phyloP scores from a whole-genome alignment of 768 basidiomycete genomes.

The Trametes cingulata region DNA sequence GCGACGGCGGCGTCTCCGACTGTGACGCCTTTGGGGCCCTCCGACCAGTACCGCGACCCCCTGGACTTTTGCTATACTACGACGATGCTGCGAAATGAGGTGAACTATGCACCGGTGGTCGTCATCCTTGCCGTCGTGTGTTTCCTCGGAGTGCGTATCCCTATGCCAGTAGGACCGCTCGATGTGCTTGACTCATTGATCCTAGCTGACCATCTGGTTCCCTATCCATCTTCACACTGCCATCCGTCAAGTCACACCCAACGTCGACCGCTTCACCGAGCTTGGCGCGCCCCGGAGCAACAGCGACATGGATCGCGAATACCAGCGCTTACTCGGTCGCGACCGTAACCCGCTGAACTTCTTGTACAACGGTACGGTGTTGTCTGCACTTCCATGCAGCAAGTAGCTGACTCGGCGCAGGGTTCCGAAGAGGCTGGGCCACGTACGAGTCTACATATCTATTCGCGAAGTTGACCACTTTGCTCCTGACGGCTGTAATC shows the following conservation, averaged over 20 bases:
- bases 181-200: neutral
- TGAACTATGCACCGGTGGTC: constrained; percentile 68
- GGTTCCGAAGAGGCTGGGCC: constrained; percentile 69
- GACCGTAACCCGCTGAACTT: constrained; percentile 72
- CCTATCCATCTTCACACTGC: constrained; percentile 61
- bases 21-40: constrained; percentile 54
- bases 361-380: constrained; percentile 63
- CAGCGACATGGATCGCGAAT: constrained; percentile 66
- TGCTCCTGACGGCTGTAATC: constrained; percentile 65
- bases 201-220: constrained; percentile 68
- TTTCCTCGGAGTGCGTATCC: constrained; percentile 48
- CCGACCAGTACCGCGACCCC: constrained; percentile 57
- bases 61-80: constrained; percentile 80
- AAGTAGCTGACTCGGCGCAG: constrained; percentile 35
- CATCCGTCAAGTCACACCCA: constrained; percentile 59
- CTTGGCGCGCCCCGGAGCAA: constrained; percentile 61
- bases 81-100: constrained; percentile 66
- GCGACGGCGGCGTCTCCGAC: constrained; percentile 51
- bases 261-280: constrained; percentile 67
- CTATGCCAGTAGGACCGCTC: no score
- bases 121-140: constrained; percentile 58
- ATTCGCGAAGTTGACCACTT: constrained; percentile 67
- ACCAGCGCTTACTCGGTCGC: constrained; percentile 60
- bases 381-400: no score
- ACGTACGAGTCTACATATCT: constrained; percentile 65